Evolutionary conservation across 306 rosid species (phyloP).

Genomic region (Dryas octopetala): DNA sequence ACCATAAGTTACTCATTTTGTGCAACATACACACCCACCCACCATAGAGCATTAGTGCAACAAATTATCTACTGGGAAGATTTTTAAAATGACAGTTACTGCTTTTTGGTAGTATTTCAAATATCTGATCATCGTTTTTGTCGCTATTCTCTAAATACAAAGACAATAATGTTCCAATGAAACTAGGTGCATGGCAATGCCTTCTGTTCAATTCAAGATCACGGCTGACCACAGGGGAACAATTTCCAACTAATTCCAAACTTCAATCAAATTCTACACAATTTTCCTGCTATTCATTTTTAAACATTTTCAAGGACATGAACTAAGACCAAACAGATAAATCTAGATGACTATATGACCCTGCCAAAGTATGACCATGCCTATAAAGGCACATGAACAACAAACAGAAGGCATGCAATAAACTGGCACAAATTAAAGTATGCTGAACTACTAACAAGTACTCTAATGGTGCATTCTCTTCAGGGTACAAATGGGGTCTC

Average conservation of each 20-base stretch:
- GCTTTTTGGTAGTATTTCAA: not conserved
- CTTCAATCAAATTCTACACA: not conserved
- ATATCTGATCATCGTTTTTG: not conserved
- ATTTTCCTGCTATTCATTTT: not conserved
- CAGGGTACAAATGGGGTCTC: too few species aligned
- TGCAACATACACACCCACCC: not conserved
- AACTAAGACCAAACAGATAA: conserved; percentile 6
- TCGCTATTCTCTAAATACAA: not conserved
- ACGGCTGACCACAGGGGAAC: not conserved
- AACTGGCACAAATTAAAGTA: not conserved
- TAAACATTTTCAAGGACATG: not conserved
- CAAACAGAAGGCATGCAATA: not conserved
- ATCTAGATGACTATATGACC: not conserved
- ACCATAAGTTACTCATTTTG: not conserved
- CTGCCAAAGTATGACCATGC: not conserved
- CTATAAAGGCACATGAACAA: not conserved
- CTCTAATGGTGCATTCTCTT: too few species aligned
- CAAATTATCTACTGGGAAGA: not conserved
- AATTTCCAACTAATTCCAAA: not conserved
- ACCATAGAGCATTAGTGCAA: not conserved
- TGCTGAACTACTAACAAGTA: too few species aligned
- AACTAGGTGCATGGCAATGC: not conserved
- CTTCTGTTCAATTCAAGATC: not conserved
- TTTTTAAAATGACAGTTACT: not conserved
- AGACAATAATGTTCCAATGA: not conserved